phyloP scores from a whole-genome alignment of 331 rosid species.

The Erythrophleum ivorense region DNA sequence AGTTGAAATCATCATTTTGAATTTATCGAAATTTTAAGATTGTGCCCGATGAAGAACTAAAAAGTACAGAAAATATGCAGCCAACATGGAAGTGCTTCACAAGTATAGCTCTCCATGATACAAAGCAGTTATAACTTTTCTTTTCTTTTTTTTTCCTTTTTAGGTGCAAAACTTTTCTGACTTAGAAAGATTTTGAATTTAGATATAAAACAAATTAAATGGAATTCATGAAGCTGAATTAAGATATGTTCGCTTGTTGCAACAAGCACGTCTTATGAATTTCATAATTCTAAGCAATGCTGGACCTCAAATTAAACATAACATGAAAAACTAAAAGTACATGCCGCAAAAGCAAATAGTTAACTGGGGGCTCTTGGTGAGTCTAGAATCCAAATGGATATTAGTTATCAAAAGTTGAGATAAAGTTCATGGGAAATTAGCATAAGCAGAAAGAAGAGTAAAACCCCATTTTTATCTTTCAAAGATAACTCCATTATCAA shows the following conservation, averaged over 20 bases:
- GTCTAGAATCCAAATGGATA: background rate
- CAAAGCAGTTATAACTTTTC: background rate
- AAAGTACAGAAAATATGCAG: background rate
- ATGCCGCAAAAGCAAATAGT: background rate
- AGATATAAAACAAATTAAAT: background rate
- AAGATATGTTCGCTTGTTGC: background rate
- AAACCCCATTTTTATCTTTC: background rate
- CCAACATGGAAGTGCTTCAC: background rate
- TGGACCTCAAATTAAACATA: background rate
- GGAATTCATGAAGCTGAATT: background rate
- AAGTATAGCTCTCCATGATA: background rate
- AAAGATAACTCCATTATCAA: too few species aligned
- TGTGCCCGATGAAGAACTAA: too few species aligned
- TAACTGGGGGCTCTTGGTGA: background rate
- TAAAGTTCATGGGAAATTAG: background rate
- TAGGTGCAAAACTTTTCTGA: too few species aligned
- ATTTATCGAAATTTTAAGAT: too few species aligned
- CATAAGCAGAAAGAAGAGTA: background rate
- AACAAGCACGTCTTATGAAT: background rate
- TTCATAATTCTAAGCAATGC: background rate
- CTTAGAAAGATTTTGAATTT: background rate
- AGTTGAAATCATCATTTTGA: background rate
- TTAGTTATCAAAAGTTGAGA: background rate
- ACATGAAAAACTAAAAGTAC: background rate
- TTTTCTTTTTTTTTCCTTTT: too few species aligned